These are phyloP conservation scores for Chrysoporthe deuterocubensis DNA, from an alignment of 2,329 filamentous ascomycete species.

Conservation along the genomic window DNA sequence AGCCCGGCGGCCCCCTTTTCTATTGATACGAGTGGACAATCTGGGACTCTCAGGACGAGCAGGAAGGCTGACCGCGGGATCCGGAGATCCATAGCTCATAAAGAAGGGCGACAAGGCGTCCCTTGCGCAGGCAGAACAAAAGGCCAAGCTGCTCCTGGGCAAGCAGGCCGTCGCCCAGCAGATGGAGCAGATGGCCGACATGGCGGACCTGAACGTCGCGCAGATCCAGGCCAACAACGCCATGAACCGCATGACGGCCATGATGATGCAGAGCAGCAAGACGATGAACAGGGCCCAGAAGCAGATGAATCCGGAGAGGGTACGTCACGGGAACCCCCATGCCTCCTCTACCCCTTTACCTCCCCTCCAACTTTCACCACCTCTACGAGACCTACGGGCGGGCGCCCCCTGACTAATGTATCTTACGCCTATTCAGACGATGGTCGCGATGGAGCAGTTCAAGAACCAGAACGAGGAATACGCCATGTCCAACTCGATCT, in stretches of 20 bases:
- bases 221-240: constrained; percentile 68
- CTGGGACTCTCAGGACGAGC: neutral
- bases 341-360: neutral
- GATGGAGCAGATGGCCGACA: constrained; percentile 68
- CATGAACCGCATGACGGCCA: constrained; percentile 68
- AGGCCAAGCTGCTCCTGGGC: constrained; percentile 64
- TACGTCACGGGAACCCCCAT: constrained; percentile 33
- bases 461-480: constrained; percentile 67
- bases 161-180: constrained; percentile 66
- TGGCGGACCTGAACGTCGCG: constrained; percentile 62
- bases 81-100: constrained; percentile 45
- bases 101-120: constrained; percentile 60
- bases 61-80: neutral
- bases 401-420: neutral
- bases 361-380: neutral
- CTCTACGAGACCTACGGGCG: neutral
- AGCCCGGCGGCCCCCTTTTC: neutral
- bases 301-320: constrained; percentile 62
- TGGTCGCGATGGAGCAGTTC: constrained; percentile 64
- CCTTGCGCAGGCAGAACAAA: constrained; percentile 59
- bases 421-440: constrained; percentile 46
- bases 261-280: constrained; percentile 64
- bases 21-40: neutral
- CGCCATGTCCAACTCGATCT: constrained; percentile 71
- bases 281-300: constrained; percentile 63